phyloP scores from a whole-genome alignment of 192 early-diverging fungal genomes.

The Coemansia sp. region DNA sequence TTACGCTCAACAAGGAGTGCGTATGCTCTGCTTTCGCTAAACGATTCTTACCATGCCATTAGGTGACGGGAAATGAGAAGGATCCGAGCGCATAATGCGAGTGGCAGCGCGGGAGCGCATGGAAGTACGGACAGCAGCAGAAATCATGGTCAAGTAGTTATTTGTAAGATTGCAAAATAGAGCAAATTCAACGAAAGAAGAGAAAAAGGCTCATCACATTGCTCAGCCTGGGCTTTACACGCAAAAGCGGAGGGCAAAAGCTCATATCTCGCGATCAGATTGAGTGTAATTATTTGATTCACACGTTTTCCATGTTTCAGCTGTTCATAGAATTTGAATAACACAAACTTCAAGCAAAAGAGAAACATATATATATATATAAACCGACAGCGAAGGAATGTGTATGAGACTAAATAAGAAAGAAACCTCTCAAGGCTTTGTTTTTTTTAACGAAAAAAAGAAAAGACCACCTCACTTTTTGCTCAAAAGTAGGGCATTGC shows the following conservation, averaged over 20 bases:
- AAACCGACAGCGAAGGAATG: too few relatives aligned
- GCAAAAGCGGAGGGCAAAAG: too few relatives aligned
- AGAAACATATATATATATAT: too few relatives aligned
- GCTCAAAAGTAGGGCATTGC: neutral
- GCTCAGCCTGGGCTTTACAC: too few relatives aligned
- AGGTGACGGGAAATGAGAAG: constrained; percentile 40
- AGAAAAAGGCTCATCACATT: too few relatives aligned
- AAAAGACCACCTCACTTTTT: neutral
- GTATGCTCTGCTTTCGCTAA: neutral
- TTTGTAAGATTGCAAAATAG: constrained; percentile 14
- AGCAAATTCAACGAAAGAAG: constrained; percentile 4
- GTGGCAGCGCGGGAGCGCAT: constrained; percentile 47
- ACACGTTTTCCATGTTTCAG: too few relatives aligned
- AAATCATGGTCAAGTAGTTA: constrained; percentile 27
- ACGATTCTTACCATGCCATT: constrained; percentile 49
- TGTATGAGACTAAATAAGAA: too few relatives aligned
- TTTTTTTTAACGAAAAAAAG: constrained; percentile 6
- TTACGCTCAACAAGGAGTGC: too few relatives aligned
- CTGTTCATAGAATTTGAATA: too few relatives aligned
- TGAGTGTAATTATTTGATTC: too few relatives aligned
- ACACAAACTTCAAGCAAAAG: too few relatives aligned
- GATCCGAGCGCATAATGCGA: constrained; percentile 35
- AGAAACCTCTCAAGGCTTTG: neutral
- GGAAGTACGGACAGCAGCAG: constrained; percentile 49
- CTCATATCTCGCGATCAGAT: too few relatives aligned